Evolutionary conservation across 169 alveolate species (phyloP).

Genomic region (Plasmodium fragile): DNA sequence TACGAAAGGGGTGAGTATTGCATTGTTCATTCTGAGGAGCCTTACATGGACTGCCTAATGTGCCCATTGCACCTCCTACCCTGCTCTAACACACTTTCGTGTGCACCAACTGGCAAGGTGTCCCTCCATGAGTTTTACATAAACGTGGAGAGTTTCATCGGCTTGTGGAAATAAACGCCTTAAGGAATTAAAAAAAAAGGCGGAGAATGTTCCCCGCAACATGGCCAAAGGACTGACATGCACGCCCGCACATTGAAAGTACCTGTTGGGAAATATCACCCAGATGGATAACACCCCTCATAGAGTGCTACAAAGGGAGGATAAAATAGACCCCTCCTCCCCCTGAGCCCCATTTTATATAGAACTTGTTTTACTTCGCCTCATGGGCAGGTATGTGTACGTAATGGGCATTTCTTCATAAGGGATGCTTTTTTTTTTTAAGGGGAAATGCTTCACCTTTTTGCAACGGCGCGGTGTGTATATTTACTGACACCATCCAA

Average conservation of each 20-base stretch:
- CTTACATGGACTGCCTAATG: not conserved
- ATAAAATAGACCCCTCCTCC: not conserved
- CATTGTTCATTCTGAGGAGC: not conserved
- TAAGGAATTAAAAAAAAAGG: not conserved
- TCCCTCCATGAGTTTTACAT: not conserved
- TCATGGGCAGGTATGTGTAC: not conserved
- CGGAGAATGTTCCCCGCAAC: not conserved
- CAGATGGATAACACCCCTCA: not conserved
- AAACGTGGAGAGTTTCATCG: not conserved
- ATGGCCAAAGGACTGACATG: not conserved
- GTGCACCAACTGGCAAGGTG: not conserved
- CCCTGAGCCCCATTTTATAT: not conserved
- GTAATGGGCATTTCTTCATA: not conserved
- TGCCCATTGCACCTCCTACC: not conserved
- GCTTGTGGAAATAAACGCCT: not conserved
- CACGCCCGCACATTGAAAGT: not conserved
- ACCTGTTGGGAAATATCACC: not conserved
- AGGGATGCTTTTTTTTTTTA: not conserved
- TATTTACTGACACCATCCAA: not conserved
- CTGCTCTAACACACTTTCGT: not conserved
- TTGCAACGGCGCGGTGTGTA: not conserved
- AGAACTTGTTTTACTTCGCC: not conserved
- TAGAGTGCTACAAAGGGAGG: not conserved
- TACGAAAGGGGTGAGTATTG: not conserved
- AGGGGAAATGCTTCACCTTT: not conserved